A percentile compares a stretch with the other conserved stretches of the same genome.
These are phyloP conservation scores for Peziza echinospora DNA, from an alignment of 495 filamentous ascomycete species.

Conservation along the genomic window DNA sequence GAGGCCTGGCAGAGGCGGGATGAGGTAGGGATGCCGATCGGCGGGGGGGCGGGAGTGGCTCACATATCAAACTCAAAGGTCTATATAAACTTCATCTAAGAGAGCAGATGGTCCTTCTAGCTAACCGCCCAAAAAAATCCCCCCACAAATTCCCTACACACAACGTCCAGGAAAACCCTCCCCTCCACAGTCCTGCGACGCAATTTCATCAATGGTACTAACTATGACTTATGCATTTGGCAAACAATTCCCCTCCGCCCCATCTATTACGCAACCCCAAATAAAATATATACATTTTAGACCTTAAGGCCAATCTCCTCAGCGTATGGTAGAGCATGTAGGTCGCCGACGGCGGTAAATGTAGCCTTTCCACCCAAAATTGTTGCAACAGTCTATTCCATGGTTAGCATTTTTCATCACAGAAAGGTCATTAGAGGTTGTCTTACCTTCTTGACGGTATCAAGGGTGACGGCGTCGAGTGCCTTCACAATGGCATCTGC, in stretches of 20 bases:
- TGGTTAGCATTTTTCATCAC: conserved; percentile 9
- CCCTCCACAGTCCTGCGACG: too few species aligned
- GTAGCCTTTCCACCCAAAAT: conserved; percentile 75
- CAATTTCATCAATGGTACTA: background rate
- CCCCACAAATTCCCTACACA: too few species aligned
- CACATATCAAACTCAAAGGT: too few species aligned
- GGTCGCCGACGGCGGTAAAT: conserved; percentile 68
- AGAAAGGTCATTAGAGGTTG: background rate
- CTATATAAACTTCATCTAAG: too few species aligned
- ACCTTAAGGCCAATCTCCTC: conserved; percentile 86
- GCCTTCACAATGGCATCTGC: conserved; percentile 59
- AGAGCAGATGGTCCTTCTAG: too few species aligned
- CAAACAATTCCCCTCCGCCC: background rate
- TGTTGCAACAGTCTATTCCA: conserved; percentile 50
- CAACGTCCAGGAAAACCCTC: background rate
- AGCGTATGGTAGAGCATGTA: conserved; percentile 71
- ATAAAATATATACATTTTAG: conserved; percentile 26
- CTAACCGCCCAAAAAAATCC: too few species aligned
- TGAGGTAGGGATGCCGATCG: too few species aligned
- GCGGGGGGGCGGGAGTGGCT: too few species aligned
- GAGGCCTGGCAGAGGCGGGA: too few species aligned
- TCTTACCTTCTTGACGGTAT: conserved; percentile 73
- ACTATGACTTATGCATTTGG: background rate
- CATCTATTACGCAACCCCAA: background rate
- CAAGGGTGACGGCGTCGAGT: conserved; percentile 57